Percentiles rank a stretch among this genome's conserved stretches.
phyloP scores from a whole-genome alignment of 2,329 filamentous ascomycete species.

The Fonsecaea nubica region DNA sequence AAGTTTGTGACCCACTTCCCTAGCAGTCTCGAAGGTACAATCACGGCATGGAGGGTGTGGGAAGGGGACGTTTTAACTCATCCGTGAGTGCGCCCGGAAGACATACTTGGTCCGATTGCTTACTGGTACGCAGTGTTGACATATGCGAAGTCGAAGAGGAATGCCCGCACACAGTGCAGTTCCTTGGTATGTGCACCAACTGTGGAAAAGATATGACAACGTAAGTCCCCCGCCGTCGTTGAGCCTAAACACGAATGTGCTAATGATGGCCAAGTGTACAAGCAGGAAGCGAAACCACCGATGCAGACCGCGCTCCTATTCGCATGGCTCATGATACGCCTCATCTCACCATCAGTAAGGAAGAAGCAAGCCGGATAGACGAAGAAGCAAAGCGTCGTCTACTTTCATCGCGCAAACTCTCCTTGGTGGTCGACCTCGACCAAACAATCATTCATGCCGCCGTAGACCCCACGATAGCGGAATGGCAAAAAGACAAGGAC shows the following conservation, averaged over 20 bases:
- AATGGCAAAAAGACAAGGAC: slow-evolving; percentile 87
- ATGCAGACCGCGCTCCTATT: slow-evolving; percentile 82
- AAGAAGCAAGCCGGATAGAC: slow-evolving; percentile 80
- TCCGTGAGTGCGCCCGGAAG: slow-evolving; percentile 47
- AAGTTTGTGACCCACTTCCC: slow-evolving; percentile 81
- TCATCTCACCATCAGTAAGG: slow-evolving; percentile 80
- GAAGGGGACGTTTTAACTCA: slow-evolving; percentile 53
- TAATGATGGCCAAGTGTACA: slow-evolving; percentile 28
- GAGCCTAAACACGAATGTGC: neutral
- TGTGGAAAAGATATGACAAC: slow-evolving; percentile 98
- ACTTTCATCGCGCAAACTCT: slow-evolving; percentile 80
- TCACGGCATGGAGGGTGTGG: slow-evolving; percentile 76
- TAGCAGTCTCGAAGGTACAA: slow-evolving; percentile 78
- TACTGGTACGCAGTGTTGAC: slow-evolving; percentile 51
- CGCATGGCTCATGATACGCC: slow-evolving; percentile 95
- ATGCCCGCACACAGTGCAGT: slow-evolving; percentile 90
- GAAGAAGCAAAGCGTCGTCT: slow-evolving; percentile 85
- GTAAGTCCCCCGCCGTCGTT: slow-evolving; percentile 48
- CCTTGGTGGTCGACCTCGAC: slow-evolving; percentile 93
- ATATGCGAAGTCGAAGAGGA: slow-evolving; percentile 84
- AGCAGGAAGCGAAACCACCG: slow-evolving; percentile 33
- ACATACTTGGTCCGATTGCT: slow-evolving; percentile 10
- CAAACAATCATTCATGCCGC: slow-evolving; percentile 99
- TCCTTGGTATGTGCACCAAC: slow-evolving; percentile 84
- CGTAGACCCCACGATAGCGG: slow-evolving; percentile 92